These are phyloP conservation scores for Lanzia echinophila DNA, from an alignment of 2,329 filamentous ascomycete genomes.

Conservation along the genomic window DNA sequence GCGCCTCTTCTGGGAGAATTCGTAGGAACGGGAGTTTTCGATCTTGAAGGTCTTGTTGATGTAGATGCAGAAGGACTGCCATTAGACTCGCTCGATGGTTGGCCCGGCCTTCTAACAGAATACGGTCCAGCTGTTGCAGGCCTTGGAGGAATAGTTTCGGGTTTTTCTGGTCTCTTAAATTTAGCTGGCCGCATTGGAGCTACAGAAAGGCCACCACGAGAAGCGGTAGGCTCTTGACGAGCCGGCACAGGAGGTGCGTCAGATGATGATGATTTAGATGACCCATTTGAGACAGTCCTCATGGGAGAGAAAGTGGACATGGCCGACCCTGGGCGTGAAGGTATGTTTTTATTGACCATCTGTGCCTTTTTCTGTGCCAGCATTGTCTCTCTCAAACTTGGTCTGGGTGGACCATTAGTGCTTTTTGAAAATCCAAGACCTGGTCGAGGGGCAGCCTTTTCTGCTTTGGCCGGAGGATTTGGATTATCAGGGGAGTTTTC, in stretches of 20 bases:
- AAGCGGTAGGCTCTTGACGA: conserved; percentile 35
- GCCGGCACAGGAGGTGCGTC: conserved; percentile 35
- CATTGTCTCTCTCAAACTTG: conserved; percentile 75
- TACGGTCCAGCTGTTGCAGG: conserved; percentile 62
- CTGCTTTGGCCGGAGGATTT: conserved; percentile 53
- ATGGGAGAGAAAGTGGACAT: conserved; percentile 55
- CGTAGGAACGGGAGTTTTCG: conserved; percentile 43
- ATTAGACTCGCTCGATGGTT: conserved; percentile 24
- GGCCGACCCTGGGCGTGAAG: conserved; percentile 53
- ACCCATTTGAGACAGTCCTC: conserved; percentile 33
- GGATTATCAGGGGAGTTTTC: conserved; percentile 81
- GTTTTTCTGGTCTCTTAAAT: conserved; percentile 41
- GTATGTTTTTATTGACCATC: conserved; percentile 45
- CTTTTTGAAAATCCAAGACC: conserved; percentile 58
- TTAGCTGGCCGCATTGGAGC: conserved; percentile 56
- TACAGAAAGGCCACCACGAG: conserved; percentile 53
- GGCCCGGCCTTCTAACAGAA: conserved; percentile 44
- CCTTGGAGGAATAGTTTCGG: conserved; percentile 48
- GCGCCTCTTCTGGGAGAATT: conserved; percentile 28
- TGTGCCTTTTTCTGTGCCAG: conserved; percentile 68
- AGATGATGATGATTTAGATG: conserved; percentile 29
- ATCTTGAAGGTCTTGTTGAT: conserved; percentile 37
- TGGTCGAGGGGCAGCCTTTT: conserved; percentile 44
- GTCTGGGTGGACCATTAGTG: conserved; percentile 49
- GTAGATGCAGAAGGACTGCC: conserved; percentile 30